Evolutionary conservation across 306 rosid species (phyloP).

Genomic region (Acacia confusa): DNA sequence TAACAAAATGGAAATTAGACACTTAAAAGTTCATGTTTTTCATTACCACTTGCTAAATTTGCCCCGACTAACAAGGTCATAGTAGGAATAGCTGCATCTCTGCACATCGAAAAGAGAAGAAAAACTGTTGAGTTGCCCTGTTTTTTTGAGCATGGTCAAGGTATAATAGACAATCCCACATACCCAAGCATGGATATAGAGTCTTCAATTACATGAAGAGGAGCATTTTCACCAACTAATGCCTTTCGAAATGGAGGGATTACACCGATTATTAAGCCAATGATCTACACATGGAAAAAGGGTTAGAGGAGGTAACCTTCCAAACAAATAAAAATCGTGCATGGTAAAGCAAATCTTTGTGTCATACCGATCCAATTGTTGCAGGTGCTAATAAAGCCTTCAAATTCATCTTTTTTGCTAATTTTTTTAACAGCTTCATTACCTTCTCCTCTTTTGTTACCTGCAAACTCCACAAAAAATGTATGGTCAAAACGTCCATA

Average conservation of each 20-base stretch:
- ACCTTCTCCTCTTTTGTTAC: constrained; percentile 7
- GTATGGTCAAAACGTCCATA: not conserved
- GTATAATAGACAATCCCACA: not conserved
- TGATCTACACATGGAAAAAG: constrained; percentile 21
- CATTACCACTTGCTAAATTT: constrained; percentile 40
- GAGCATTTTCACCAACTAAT: constrained; percentile 40
- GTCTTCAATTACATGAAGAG: constrained; percentile 36
- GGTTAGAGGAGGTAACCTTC: not conserved
- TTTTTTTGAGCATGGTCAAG: not conserved
- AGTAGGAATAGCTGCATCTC: constrained; percentile 43
- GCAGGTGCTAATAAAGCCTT: constrained; percentile 32
- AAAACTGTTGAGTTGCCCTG: not conserved
- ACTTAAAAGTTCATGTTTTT: not conserved
- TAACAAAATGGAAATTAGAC: not conserved
- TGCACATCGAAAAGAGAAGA: not conserved
- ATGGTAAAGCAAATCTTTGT: not conserved
- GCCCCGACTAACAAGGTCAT: constrained; percentile 43
- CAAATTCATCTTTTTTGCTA: constrained; percentile 26
- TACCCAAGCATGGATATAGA: constrained; percentile 44
- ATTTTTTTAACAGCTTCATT: not conserved
- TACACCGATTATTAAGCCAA: constrained; percentile 37
- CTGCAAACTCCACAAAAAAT: constrained; percentile 11
- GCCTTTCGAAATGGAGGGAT: constrained; percentile 30
- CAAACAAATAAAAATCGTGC: not conserved
- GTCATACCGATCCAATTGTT: constrained; percentile 38